phyloP scores from a whole-genome alignment of 2,329 filamentous ascomycete species.

The Fusarium nodosum region DNA sequence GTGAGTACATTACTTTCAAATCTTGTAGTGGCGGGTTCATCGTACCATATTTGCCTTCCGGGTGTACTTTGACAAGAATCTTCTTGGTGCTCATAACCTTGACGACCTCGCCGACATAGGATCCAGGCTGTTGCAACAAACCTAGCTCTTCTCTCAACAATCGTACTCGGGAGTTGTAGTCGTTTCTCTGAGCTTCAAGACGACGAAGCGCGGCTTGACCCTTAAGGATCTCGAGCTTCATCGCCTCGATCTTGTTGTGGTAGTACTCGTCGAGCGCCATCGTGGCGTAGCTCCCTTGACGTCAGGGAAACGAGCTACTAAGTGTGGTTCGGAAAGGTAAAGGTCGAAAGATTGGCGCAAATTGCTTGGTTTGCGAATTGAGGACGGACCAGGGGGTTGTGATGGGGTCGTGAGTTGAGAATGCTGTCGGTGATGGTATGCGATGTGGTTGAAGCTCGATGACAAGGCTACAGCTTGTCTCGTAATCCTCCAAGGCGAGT shows the following conservation, averaged over 20 bases:
- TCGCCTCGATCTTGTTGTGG: slow-evolving; percentile 99
- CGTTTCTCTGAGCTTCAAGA: slow-evolving; percentile 97
- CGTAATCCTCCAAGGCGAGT: slow-evolving; percentile 49
- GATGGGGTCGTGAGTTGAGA: slow-evolving; percentile 35
- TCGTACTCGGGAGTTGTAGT: slow-evolving; percentile 98
- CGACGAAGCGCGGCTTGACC: slow-evolving; percentile 94
- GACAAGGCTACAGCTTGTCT: slow-evolving; percentile 55
- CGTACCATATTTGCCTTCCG: slow-evolving; percentile 99
- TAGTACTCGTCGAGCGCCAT: slow-evolving; percentile 99
- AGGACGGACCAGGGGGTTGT: slow-evolving; percentile 22
- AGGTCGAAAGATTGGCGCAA: neutral
- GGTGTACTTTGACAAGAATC: slow-evolving; percentile 98
- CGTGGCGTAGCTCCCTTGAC: slow-evolving; percentile 58
- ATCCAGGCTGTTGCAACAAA: slow-evolving; percentile 94
- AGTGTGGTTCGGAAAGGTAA: slow-evolving; percentile 15
- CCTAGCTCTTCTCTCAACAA: slow-evolving; percentile 95
- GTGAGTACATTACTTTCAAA: neutral
- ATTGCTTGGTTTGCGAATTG: slow-evolving; percentile 14
- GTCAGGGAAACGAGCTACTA: slow-evolving; percentile 26
- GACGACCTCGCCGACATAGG: slow-evolving; percentile 99
- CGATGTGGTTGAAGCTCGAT: slow-evolving; percentile 53
- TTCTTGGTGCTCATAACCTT: slow-evolving; percentile 99
- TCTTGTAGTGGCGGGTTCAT: slow-evolving; percentile 4
- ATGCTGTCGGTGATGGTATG: slow-evolving; percentile 39
- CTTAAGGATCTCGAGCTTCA: slow-evolving; percentile 99